Evolutionary conservation across 2,329 filamentous ascomycete species (phyloP), one percentile per base, ranked within the genome.

Genomic region (Phoma sp.): DNA sequence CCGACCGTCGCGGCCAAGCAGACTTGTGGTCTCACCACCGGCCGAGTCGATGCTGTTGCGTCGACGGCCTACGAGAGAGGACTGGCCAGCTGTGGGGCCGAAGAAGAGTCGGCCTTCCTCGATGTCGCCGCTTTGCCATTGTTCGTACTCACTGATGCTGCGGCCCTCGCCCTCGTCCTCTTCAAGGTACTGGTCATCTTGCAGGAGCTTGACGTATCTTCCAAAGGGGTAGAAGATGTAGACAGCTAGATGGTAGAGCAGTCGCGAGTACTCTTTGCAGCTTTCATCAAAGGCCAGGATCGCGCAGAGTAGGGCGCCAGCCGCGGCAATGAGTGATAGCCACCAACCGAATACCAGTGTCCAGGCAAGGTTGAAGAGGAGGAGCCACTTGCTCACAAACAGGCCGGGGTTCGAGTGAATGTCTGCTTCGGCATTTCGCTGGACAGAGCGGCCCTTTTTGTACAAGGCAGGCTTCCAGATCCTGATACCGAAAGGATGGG

Each of bases 391-490:
- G 76, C 87, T 93, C 59, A 98, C 93, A 64, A 87, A 87, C 15
- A 91, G 90, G 18, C 95, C 95, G 0, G 95, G 95, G 1, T 91
- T 87, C 3, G 93, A 98, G 78, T 99, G 95, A 54, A 99, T 98
- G 74, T 99, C 95, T 12, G 90, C 93, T 77, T 98, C 93, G 5
- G 95, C 95, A 39, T 88, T 96, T 76, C 96, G 95, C 74, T 98
- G 92, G 30, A 99, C 96, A 1, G 95, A 99, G 51, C 95, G 88
- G 66, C 90, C 88, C 76, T 99, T 99, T 78, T 99, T 99, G 83
- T 99, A 99, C 59, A 99, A 76, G 1, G 95, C 96, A 36, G 95
- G 95, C 76, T 99, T 99, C 95, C 95, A 99, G 60, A 99, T 91
- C 73, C 96, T 88, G 72, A 99, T 98, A 81, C 95, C 95, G 68